Conservation (phyloP, 2,329 filamentous ascomycete genomes). For the Aspergillus clavatus region DNA sequence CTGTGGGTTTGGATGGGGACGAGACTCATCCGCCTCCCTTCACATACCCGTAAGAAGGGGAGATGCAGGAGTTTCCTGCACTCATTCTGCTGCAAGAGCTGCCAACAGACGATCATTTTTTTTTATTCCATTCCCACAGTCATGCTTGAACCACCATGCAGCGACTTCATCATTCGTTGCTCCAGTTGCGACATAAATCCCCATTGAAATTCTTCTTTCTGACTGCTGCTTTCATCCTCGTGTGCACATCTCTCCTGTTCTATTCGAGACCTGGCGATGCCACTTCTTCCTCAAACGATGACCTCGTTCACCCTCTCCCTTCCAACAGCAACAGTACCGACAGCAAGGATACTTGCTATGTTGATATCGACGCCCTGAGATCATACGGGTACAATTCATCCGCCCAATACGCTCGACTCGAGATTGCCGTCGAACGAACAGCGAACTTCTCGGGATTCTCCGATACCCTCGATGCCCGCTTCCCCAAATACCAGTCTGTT, state of each 20-base stretch:
- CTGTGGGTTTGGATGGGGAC: no score
- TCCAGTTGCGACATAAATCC: slow-evolving; percentile 8
- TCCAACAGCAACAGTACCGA: background rate
- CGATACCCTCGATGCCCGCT: slow-evolving; percentile 8
- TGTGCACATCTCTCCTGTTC: slow-evolving; percentile 6
- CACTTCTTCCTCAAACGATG: background rate
- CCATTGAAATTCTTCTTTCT: slow-evolving; percentile 7
- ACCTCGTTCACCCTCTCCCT: background rate
- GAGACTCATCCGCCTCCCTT: no score
- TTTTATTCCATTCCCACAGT: slow-evolving; percentile 1
- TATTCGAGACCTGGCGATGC: slow-evolving; percentile 4
- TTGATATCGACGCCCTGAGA: slow-evolving; percentile 16
- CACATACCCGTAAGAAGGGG: background rate
- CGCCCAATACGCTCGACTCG: slow-evolving; percentile 14
- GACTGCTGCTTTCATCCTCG: slow-evolving; percentile 6
- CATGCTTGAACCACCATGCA: slow-evolving; percentile 13
- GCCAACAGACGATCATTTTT: no score
- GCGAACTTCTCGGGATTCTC: slow-evolving; percentile 15
- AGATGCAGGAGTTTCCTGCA: background rate
- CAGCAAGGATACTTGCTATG: slow-evolving; percentile 9
- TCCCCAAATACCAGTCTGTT: slow-evolving; percentile 14
- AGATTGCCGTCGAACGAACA: slow-evolving; percentile 14
- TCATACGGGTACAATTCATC: slow-evolving; percentile 11
- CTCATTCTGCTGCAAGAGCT: background rate
- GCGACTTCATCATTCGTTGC: slow-evolving; percentile 8